These are phyloP conservation scores for Apiotrichum sp. DNA, from an alignment of 1,284 basidiomycete species.

Conservation along the genomic window DNA sequence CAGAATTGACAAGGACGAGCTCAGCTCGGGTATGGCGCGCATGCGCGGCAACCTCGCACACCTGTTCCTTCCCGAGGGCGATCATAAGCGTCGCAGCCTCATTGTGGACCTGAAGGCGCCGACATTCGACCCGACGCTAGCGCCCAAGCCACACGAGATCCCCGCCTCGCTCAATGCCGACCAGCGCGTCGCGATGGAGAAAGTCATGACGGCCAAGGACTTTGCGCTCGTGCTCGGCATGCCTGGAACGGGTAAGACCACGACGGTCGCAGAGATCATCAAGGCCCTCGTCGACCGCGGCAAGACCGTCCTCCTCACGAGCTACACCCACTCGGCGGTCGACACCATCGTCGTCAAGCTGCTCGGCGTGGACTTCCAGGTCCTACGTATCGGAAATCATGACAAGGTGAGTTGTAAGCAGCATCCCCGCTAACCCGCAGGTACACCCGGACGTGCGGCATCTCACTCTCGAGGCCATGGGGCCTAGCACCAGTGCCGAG, in stretches of 20 bases:
- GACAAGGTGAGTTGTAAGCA: slow-evolving; percentile 64
- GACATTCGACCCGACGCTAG: slow-evolving; percentile 51
- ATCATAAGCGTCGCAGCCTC: slow-evolving; percentile 60
- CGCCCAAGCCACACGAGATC: slow-evolving; percentile 26
- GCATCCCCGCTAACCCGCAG: slow-evolving; percentile 45
- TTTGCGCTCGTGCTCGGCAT: slow-evolving; percentile 92
- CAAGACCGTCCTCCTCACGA: slow-evolving; percentile 81
- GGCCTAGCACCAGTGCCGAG: slow-evolving; percentile 60
- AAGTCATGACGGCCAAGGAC: slow-evolving; percentile 72
- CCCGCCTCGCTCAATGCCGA: slow-evolving; percentile 59
- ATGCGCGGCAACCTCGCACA: slow-evolving; percentile 85
- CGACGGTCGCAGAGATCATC: slow-evolving; percentile 85
- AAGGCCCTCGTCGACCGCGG: slow-evolving; percentile 68
- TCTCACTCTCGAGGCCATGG: slow-evolving; percentile 60
- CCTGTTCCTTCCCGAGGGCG: slow-evolving; percentile 65
- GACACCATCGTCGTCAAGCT: slow-evolving; percentile 88
- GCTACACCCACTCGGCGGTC: slow-evolving; percentile 96
- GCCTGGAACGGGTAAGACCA: slow-evolving; percentile 98
- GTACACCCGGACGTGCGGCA: slow-evolving; percentile 70
- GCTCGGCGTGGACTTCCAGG: slow-evolving; percentile 59
- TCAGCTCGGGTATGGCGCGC: slow-evolving; percentile 75
- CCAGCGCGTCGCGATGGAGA: slow-evolving; percentile 67
- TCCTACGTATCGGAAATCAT: slow-evolving; percentile 79
- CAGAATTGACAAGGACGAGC: slow-evolving; percentile 89
- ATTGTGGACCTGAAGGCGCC: slow-evolving; percentile 78